phyloP scores from a whole-genome alignment of 352 stramenopile species.

The Pythium guiyangense region DNA sequence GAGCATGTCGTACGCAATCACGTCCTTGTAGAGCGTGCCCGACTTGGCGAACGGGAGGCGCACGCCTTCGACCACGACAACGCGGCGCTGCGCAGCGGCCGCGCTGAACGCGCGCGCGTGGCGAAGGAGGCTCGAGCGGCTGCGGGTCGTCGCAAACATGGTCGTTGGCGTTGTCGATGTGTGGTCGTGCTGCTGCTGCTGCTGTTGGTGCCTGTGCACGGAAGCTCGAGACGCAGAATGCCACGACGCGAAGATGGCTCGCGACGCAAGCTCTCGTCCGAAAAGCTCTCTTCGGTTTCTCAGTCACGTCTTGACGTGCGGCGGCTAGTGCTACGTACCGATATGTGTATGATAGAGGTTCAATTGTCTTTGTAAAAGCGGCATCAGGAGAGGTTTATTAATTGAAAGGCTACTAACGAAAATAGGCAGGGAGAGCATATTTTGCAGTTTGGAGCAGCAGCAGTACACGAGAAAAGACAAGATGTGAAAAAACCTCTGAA shows the following conservation, averaged over 20 bases:
- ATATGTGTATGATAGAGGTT: too few relatives aligned
- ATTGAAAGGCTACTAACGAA: too few relatives aligned
- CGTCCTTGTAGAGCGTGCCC: slow-evolving; percentile 95
- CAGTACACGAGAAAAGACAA: too few relatives aligned
- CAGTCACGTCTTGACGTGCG: too few relatives aligned
- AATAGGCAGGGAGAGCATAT: too few relatives aligned
- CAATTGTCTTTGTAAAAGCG: too few relatives aligned
- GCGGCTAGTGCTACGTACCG: too few relatives aligned
- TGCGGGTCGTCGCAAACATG: slow-evolving; percentile 22
- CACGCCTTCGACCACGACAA: slow-evolving; percentile 93
- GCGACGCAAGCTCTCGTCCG: too few relatives aligned
- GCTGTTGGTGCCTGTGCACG: not conserved
- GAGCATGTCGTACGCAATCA: slow-evolving; percentile 96
- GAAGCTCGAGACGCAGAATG: slow-evolving; percentile 1
- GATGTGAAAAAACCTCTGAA: too few relatives aligned
- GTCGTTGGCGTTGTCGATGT: not conserved
- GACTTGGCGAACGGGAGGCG: slow-evolving; percentile 95
- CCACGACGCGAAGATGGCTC: not conserved
- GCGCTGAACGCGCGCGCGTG: slow-evolving; percentile 38
- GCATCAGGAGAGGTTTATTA: too few relatives aligned
- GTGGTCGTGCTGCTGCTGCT: not conserved
- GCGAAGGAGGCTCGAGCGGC: slow-evolving; percentile 23
- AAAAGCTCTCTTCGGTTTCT: too few relatives aligned
- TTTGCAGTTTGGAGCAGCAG: too few relatives aligned
- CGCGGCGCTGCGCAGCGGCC: slow-evolving; percentile 39